Base-by-base conservation (phyloP, 805 yeast genomes). In the Zygosaccharomyces bisporus region DNA sequence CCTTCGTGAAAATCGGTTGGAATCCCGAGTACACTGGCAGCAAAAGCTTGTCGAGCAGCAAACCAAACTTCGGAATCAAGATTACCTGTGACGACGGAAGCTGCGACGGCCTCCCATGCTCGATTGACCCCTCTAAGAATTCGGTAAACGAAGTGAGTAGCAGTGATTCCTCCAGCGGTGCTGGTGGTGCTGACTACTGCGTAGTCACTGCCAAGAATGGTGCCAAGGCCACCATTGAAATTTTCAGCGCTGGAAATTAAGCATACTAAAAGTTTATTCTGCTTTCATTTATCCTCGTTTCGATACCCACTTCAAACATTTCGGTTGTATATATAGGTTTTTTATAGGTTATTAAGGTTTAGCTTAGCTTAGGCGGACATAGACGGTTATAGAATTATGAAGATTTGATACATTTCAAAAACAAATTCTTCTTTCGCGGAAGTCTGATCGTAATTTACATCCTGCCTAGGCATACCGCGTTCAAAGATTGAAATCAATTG, bases 1-100 rank as follows among this genome's bases (percentile, higher is more conserved):
- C 96, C 3, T 88, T 54, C 62, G 86, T 86, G 52, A 89, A 86
- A 68, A 77, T 88, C 61, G 95, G 91, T 36, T 87, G 95, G 95
- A 88, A 88, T 66, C 96, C 96, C 12, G 76, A 83, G 45, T 86
- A 86, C 65, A 64, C 85, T 55, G 91, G 83, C 51, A 72, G 71
- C 40, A n/a, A n/a, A n/a, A 53, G 68, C 1, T 84, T 81, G 70
- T 69, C 71, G 50, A 65, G 72, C 55, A 66, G 66, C 3, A 69
- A 66, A 50, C 95, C 95, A 35, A 61, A 60, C 23, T 86, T 79
- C 54, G 96, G 96, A 56, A 58, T 88, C 52, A 76, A 80, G 60
- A 72, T 88, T 54, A 76, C 79, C 6, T 88, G 96, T 68, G 85
- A 80, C 45, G 84, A 82, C 56, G 68, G 76, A 40, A 70, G 79